phyloP scores from a whole-genome alignment of 768 basidiomycete genomes.

The Suillus brevipes region DNA sequence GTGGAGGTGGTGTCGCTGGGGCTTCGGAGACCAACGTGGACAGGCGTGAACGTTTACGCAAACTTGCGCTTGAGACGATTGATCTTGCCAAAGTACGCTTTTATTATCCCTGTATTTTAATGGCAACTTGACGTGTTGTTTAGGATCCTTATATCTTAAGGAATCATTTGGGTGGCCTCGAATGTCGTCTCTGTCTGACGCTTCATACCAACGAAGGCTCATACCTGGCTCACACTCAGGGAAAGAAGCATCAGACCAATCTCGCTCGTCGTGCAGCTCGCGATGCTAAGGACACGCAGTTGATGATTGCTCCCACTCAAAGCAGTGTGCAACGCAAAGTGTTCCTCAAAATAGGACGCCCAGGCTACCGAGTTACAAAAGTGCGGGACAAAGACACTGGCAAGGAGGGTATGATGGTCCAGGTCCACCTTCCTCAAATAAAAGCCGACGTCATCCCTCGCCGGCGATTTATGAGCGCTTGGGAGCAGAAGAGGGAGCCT shows the following conservation, averaged over 20 bases:
- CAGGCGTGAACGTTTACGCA: conserved; percentile 89
- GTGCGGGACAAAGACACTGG: conserved; percentile 89
- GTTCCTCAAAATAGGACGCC: conserved; percentile 96
- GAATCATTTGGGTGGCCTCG: conserved; percentile 96
- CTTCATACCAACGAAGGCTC: conserved; percentile 99
- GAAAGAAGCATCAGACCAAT: conserved; percentile 99
- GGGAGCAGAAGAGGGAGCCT: conserved; percentile 94
- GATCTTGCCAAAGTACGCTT: conserved; percentile 87
- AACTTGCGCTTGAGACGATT: conserved; percentile 96
- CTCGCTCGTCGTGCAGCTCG: conserved; percentile 96
- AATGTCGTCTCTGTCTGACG: conserved; percentile 97
- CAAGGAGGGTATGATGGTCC: conserved; percentile 98
- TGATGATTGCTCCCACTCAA: conserved; percentile 87
- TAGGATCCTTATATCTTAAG: conserved; percentile 98
- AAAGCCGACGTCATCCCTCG: conserved; percentile 83
- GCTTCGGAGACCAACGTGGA: conserved; percentile 96
- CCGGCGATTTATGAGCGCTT: conserved; percentile 94
- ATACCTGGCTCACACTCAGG: conserved; percentile 98
- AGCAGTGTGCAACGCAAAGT: conserved; percentile 88
- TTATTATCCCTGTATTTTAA: background rate
- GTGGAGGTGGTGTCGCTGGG: conserved; percentile 94
- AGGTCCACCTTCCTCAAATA: conserved; percentile 94
- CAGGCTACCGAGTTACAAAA: conserved; percentile 96
- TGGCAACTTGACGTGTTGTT: conserved; percentile 14
- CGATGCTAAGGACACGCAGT: conserved; percentile 91